Evolutionary conservation across 345 rosid species (phyloP).

Genomic region (Arabidopsis thaliana): DNA sequence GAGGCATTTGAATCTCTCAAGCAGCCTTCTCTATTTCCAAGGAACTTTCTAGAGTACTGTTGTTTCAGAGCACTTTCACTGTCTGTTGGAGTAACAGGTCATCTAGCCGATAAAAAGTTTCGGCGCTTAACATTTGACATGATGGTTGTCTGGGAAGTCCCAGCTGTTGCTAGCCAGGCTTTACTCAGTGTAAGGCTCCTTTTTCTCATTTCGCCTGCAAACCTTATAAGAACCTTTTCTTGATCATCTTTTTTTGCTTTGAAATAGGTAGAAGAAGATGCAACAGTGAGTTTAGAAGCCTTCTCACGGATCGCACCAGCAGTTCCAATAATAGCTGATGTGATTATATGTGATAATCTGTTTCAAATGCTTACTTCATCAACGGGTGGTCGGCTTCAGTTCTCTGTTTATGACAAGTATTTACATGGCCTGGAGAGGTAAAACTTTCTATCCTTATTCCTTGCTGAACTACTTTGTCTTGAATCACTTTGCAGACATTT

Average conservation of each 20-base stretch:
- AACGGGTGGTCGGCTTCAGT: constrained; percentile 75
- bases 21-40: constrained; percentile 74
- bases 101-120: constrained; percentile 81
- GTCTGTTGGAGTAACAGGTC: constrained; percentile 63
- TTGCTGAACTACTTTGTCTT: constrained; percentile 19
- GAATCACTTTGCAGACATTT: not conserved
- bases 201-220: constrained; percentile 18
- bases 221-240: constrained; percentile 8
- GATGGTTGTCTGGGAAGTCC: constrained; percentile 98
- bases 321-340: constrained; percentile 82
- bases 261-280: constrained; percentile 71
- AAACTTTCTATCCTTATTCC: not conserved
- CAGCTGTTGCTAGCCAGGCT: constrained; percentile 71
- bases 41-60: constrained; percentile 91
- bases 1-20: constrained; percentile 83
- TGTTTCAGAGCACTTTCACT: constrained; percentile 87
- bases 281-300: constrained; percentile 82
- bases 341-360: constrained; percentile 82
- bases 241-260: constrained; percentile 25
- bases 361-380: constrained; percentile 73
- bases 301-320: constrained; percentile 92
- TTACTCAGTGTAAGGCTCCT: constrained; percentile 53
- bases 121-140: constrained; percentile 84
- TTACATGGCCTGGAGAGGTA: constrained; percentile 80
- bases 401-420: constrained; percentile 82